Evolutionary conservation across 495 filamentous ascomycete genomes (phyloP), one percentile per base, ranked within the genome.

Genomic region (Penicillium arizonense): DNA sequence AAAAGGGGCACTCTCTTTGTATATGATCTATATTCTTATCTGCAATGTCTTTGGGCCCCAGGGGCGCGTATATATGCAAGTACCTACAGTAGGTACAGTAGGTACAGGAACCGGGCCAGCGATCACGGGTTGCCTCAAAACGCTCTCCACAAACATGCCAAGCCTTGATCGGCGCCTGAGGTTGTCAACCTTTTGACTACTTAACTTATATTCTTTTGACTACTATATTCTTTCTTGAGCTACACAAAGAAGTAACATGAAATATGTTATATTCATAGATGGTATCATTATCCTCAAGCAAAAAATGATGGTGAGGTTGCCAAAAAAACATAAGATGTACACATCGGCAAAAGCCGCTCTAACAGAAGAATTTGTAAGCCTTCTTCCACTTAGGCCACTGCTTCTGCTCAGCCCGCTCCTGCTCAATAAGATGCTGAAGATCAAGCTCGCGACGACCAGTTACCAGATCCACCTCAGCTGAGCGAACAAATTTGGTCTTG

Each of bases 371-470:
- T 50, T 80, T 82, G 55, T 81, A 85, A 16, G 82, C 52, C 66
- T 83, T 90, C 82, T 96, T 98, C 92, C 93, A 96, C 53, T 33
- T 69, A 1, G 91, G 91, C 91, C 91, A 94, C 5, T 67, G 56
- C 14, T 77, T 79, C 65, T 72, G 73, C 72, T 96, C 91, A 16
- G 83, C 82, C 7, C 77, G 69, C 71, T 98, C 93, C 57, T 91
- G 85, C 26, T 82, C 83, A 42, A 93, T 73, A 47, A 97, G 67
- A 47, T 87, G 80, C 21, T 79, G 78, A 32, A 96, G 65, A 68
- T 96, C 89, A 39, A 96, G 71, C 44, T 96, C 91, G n/a, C 92
- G 78, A 30, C 90, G 79, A n/a, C 94, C 94, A 8, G 91, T 96
- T 28, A 82, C 76, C 50, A 98, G 65, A 70, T 98, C 94, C 83